Evolutionary conservation across 2,329 filamentous ascomycete genomes (phyloP).

Genomic region (Dactylellina leptospora): DNA sequence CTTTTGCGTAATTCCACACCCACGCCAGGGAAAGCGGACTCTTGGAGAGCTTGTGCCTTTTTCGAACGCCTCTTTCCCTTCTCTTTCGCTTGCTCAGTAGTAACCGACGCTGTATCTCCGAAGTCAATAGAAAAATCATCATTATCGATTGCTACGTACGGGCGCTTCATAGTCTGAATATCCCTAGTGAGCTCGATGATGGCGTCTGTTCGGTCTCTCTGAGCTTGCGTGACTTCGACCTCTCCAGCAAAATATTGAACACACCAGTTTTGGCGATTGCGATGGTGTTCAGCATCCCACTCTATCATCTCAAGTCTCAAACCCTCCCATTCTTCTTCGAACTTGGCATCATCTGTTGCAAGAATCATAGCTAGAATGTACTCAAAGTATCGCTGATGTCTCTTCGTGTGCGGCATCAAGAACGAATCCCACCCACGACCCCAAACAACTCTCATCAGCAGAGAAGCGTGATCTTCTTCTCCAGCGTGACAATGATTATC

Average conservation of each 20-base stretch:
- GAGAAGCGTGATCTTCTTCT: slow-evolving; percentile 8
- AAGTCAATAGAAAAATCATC: no score
- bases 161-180: no score
- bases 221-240: not conserved
- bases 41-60: no score
- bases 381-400: not conserved
- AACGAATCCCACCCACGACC: not conserved
- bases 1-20: no score
- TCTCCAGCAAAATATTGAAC: no score
- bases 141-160: not conserved
- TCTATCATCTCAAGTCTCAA: slow-evolving; percentile 1
- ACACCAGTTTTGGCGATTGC: not conserved
- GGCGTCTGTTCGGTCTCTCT: no score
- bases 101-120: no score
- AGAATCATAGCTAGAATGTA: not conserved
- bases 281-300: not conserved
- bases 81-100: no score
- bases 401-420: not conserved
- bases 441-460: slow-evolving; percentile 31
- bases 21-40: no score
- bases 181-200: no score
- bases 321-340: not conserved
- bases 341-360: not conserved
- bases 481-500: slow-evolving; percentile 23
- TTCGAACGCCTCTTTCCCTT: no score